Evolutionary conservation across 164 flowering plant genomes (phyloP).

Genomic region (Cinnamomum micranthum): DNA sequence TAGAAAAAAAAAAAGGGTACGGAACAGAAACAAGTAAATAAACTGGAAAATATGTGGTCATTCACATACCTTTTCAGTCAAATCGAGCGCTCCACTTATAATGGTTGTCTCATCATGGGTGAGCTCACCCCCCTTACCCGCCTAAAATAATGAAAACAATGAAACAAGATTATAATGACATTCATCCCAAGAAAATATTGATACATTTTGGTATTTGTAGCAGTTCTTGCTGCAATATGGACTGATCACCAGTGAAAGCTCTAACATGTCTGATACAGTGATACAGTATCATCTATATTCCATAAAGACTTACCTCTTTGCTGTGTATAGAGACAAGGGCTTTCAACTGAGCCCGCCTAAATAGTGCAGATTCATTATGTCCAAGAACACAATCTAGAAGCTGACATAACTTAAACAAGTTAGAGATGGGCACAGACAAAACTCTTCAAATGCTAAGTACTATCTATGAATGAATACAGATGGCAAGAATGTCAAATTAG

Average conservation of each 20-base stretch:
- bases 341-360: slow-evolving; percentile 93
- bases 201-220: neutral
- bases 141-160: slow-evolving; percentile 31
- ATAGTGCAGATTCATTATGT: slow-evolving; percentile 74
- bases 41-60: neutral
- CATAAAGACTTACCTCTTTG: slow-evolving; percentile 55
- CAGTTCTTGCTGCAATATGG: neutral
- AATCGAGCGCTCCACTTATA: slow-evolving; percentile 92
- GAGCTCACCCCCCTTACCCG: slow-evolving; percentile 97
- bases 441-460: no score
- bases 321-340: slow-evolving; percentile 93
- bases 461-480: no score
- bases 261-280: neutral
- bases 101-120: slow-evolving; percentile 97
- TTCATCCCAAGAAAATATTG: neutral
- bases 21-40: neutral
- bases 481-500: no score
- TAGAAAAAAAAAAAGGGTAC: no score
- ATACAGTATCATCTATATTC: neutral
- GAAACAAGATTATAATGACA: neutral
- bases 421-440: neutral
- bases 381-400: slow-evolving; percentile 85
- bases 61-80: slow-evolving; percentile 44
- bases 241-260: neutral
- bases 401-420: slow-evolving; percentile 37